Evolutionary conservation across 345 rosid genomes (phyloP), one percentile per base, ranked within the genome.

Genomic region (Orychophragmus violaceus): DNA sequence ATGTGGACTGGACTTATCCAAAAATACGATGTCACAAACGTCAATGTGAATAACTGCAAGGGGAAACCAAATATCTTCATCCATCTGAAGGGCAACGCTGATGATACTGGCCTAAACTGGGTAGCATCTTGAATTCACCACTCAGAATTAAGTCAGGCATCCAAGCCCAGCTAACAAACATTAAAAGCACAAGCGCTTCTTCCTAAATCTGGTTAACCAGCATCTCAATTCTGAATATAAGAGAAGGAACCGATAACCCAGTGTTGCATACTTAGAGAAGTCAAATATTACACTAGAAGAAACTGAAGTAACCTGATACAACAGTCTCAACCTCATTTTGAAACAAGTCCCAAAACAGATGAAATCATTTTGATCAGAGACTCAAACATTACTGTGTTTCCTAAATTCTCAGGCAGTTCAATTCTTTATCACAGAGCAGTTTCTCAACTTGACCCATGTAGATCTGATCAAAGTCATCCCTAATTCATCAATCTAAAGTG

Each of bases 361-460:
- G 17, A 76, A 19, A 65, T 13, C 52, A 60, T 42, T 69, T 48
- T 14, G 16, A 56, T 68, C 62, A 53, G 25, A 41, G 44, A 30
- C 85, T 41, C 61, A 72, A 60, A 79, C 59, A 70, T 53, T 44
- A 74, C 62, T 62, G 74, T 69, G 33, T 36, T 28, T 70, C 63
- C 69, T 66, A 72, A 64, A 73, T 69, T 55, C 77, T 81, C 30
- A 66, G 30, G 41, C 29, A 73, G 42, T 32, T 59, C 9, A 7
- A 36, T 63, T 71, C 71, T 53, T 33, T 59, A 48, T 41, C 72
- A 74, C 44, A 74, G 68, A 83, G 79, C 79, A 75, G 54, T 76
- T 75, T 81, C 82, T 70, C 84, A 76, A 84, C 80, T 74, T 51
- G 74, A 78, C 64, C 78, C 70, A 71, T 54, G 71, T 74, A 79